A percentile compares a stretch with the other conserved stretches of the same genome.
These are phyloP conservation scores for Trichoderma simmonsii DNA, from an alignment of 2,329 filamentous ascomycete genomes.

Conservation along the genomic window DNA sequence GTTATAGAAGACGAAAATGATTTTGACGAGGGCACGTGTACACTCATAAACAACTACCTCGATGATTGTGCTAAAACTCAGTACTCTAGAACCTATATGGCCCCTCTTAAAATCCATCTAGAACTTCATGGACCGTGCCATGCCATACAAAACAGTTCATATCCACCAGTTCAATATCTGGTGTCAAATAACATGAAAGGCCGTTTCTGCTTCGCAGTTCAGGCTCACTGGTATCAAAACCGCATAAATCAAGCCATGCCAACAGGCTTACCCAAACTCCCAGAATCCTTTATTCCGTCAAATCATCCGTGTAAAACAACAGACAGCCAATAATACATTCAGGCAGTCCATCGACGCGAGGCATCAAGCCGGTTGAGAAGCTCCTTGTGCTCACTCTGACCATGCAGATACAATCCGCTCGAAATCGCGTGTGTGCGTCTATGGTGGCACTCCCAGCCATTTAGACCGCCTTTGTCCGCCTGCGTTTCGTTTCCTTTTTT, in stretches of 20 bases:
- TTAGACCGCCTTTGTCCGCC: conserved; percentile 65
- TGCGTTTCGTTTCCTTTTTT: conserved; percentile 65
- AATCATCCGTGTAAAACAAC: background rate
- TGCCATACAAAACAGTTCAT: background rate
- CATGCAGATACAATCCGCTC: conserved; percentile 62
- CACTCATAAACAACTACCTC: background rate
- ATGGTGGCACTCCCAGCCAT: conserved; percentile 55
- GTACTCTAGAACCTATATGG: background rate
- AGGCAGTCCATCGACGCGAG: background rate
- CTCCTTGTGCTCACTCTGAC: conserved; percentile 74
- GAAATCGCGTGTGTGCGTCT: conserved; percentile 39
- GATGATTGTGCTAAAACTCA: background rate
- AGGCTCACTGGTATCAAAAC: background rate
- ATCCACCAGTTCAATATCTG: background rate
- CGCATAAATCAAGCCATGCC: background rate
- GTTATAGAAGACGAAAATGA: too few species aligned
- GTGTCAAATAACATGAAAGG: background rate
- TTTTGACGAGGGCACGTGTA: too few species aligned
- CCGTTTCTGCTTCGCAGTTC: background rate
- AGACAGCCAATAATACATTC: background rate
- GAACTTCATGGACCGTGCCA: background rate
- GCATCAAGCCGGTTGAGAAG: conserved; percentile 68
- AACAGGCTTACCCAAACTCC: background rate
- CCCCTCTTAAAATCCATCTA: background rate
- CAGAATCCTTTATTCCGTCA: background rate